Conservation (phyloP, 106 monocot species). For the Dendrobium nobile region DNA sequence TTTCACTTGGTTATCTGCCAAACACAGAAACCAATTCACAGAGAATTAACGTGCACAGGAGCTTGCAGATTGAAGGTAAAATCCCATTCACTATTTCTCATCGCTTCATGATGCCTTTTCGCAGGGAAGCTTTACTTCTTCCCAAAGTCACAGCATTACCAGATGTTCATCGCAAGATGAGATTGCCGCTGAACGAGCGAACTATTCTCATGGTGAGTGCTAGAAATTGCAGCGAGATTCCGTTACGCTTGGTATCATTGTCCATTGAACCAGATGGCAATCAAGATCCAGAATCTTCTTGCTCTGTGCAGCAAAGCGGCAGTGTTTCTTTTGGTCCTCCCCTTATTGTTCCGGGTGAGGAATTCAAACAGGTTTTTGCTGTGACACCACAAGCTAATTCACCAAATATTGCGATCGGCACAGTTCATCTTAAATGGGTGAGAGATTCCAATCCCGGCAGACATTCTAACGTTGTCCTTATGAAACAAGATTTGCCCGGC, state of each 20-base stretch:
- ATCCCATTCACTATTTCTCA: constrained; percentile 57
- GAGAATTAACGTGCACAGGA: constrained; percentile 83
- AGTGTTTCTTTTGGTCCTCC: constrained; percentile 18
- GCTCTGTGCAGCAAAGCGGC: constrained; percentile 29
- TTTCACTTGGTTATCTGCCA: constrained; percentile 74
- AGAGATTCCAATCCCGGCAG: constrained; percentile 27
- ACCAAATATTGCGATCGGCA: constrained; percentile 44
- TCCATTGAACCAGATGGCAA: constrained; percentile 34
- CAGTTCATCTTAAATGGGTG: constrained; percentile 46
- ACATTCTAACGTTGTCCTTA: constrained; percentile 14
- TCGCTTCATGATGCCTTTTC: constrained; percentile 68
- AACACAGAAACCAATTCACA: constrained; percentile 19
- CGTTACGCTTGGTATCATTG: constrained; percentile 47
- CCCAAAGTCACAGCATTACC: constrained; percentile 41
- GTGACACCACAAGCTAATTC: constrained; percentile 38
- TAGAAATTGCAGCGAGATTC: constrained; percentile 79
- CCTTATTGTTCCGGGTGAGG: constrained; percentile 62
- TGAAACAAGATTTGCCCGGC: constrained; percentile 46
- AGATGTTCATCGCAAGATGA: constrained; percentile 21
- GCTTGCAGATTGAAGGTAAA: constrained; percentile 95
- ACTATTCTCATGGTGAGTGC: constrained; percentile 61
- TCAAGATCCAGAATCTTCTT: constrained; percentile 2
- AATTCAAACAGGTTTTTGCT: constrained; percentile 71
- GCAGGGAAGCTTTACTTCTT: constrained; percentile 67
- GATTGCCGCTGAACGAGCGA: constrained; percentile 56